A percentile compares a stretch with the other conserved stretches of the same genome.
Conservation (phyloP, 352 stramenopile species). For the Phytophthora parvispora region DNA sequence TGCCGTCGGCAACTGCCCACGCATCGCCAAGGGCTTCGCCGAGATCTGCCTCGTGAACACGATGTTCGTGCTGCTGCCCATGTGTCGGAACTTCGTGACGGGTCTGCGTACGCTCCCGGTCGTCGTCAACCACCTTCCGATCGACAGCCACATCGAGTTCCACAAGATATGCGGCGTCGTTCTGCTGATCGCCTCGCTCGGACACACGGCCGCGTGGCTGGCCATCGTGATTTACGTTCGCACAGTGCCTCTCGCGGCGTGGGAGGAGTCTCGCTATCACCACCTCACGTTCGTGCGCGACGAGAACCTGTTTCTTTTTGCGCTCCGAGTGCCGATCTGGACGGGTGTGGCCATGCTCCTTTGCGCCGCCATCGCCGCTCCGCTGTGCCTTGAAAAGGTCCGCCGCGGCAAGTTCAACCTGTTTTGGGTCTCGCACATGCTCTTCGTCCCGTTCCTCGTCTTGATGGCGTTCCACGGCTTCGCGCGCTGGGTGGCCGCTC, state of each 20-base stretch:
- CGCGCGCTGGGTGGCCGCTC: conserved; percentile 66
- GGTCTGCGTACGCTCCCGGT: conserved; percentile 52
- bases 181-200: conserved; percentile 66
- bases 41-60: conserved; percentile 84
- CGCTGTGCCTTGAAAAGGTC: conserved; percentile 56
- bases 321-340: conserved; percentile 67
- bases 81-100: conserved; percentile 80
- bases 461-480: conserved; percentile 73
- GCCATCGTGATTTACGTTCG: conserved; percentile 66
- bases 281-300: conserved; percentile 63
- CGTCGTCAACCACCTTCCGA: conserved; percentile 60
- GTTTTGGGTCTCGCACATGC: conserved; percentile 77
- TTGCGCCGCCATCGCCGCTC: conserved; percentile 54
- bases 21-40: conserved; percentile 75
- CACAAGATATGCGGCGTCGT: conserved; percentile 84
- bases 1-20: conserved; percentile 60
- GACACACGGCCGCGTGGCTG: conserved; percentile 62
- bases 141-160: conserved; percentile 78
- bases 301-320: conserved; percentile 53
- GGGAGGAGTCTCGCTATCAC: conserved; percentile 56
- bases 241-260: conserved; percentile 43
- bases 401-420: conserved; percentile 71
- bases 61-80: conserved; percentile 76
- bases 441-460: conserved; percentile 75
- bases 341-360: conserved; percentile 72